Evolutionary conservation across 1,139 yeast genomes (phyloP).

Genomic region (Blastobotrys serpentis): DNA sequence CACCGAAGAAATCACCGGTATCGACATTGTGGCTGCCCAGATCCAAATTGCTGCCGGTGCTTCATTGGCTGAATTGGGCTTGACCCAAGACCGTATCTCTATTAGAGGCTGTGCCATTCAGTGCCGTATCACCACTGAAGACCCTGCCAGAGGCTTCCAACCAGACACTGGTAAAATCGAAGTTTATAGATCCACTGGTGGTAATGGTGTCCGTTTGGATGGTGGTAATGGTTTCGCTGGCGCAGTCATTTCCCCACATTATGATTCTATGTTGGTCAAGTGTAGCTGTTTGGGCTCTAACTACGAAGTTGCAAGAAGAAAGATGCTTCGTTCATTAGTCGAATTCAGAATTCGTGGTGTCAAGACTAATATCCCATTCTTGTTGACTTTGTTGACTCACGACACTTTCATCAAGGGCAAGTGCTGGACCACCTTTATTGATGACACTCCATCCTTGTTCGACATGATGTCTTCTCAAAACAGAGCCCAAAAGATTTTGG

Average conservation of each 20-base stretch:
- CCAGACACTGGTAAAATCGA: conserved; percentile 99
- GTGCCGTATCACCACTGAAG: conserved; percentile 99
- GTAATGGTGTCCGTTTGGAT: conserved; percentile 97
- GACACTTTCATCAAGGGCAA: conserved; percentile 83
- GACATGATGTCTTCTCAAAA: conserved; percentile 93
- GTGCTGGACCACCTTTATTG: conserved; percentile 99
- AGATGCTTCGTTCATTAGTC: conserved; percentile 93
- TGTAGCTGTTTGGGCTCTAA: conserved; percentile 97
- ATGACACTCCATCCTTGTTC: conserved; percentile 94
- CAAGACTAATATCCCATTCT: conserved; percentile 94
- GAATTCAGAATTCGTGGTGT: conserved; percentile 99
- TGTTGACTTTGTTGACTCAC: conserved; percentile 88
- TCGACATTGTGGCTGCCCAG: conserved; percentile 97
- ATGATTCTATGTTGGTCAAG: conserved; percentile 97
- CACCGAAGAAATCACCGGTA: conserved; percentile 98
- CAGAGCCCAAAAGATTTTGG: conserved; percentile 91
- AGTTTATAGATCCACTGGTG: conserved; percentile 98
- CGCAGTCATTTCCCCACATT: conserved; percentile 93
- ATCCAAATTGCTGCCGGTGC: conserved; percentile 99
- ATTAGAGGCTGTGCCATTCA: conserved; percentile 98
- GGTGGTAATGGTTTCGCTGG: conserved; percentile 99
- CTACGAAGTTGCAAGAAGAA: conserved; percentile 93
- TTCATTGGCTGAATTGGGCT: conserved; percentile 82
- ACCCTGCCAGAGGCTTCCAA: conserved; percentile 93
- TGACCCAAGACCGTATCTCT: conserved; percentile 89